Base-by-base conservation (phyloP, 2,329 filamentous ascomycete genomes). In the Phoma herbarum region DNA sequence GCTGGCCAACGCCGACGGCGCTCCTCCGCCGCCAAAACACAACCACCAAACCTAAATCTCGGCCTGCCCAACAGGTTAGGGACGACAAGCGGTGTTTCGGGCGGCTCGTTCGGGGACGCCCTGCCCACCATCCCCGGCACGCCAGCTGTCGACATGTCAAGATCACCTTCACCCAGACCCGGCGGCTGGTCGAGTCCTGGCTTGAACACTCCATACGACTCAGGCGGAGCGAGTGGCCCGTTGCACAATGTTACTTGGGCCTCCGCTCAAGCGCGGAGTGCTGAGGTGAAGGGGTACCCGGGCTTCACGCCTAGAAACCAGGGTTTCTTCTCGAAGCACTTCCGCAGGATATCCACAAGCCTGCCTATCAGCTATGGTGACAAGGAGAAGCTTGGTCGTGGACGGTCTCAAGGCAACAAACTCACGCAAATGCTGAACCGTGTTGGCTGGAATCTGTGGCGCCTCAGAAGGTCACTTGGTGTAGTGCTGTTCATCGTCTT, bases 121-220 rank as follows among this genome's bases (percentile, higher is more conserved):
- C 73, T 78, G 44, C 74, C 76, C 59, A 64, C 74, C 11, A 77
- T 78, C 46, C 75, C 75, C 45, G 75, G 75, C 61, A 78, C 75
- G 23, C 75, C 75, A 54, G 71, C 70, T 35, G 56, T 67, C 52
- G 56, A 73, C 33, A 97, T 97, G 93, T 91, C 93, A 67, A 88
- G 92, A 79, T 96, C 92, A 74, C 92, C 93, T 49, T 97, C 92
- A 55, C 94, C 93, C 62, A 85, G 88, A 63, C 90, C 90, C 70
- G 92, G 92, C 74, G 93, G 93, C 69, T 97, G 94, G 93, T 88
- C 91, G 56, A 95, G 90, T 79, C 92, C 90, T 55, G 91, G 89
- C 64, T 84, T 92, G 73, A 90, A 87, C 72, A 88, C 90, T 60
- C 88, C 86, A 64, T 82, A 79, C 68, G 78, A 79, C 54, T 77